These are phyloP conservation scores for Chlamydomonas urium DNA, from an alignment of 139 green algal species.

Conservation along the genomic window DNA sequence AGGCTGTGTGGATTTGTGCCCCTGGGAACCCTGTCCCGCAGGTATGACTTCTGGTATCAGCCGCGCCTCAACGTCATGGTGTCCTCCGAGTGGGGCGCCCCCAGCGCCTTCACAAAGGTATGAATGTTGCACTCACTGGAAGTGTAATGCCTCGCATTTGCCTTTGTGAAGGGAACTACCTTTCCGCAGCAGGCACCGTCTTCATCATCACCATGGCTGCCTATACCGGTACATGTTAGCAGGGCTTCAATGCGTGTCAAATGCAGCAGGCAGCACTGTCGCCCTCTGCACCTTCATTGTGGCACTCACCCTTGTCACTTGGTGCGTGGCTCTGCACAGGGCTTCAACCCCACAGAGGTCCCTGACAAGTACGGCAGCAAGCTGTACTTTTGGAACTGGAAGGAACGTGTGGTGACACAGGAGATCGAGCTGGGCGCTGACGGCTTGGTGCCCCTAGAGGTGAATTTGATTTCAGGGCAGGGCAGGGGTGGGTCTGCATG, in stretches of 20 bases:
- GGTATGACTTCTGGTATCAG: slow-evolving; percentile 63
- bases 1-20: neutral
- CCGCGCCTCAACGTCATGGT: slow-evolving; percentile 78
- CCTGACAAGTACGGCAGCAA: slow-evolving; percentile 48
- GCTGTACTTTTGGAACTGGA: slow-evolving; percentile 78
- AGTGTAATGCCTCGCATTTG: no score
- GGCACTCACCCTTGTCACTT: no score
- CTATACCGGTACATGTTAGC: no score
- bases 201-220: no score
- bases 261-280: no score
- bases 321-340: slow-evolving; percentile 29
- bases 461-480: no score
- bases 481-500: no score
- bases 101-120: slow-evolving; percentile 62
- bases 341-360: slow-evolving; percentile 66
- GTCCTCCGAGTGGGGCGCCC: slow-evolving; percentile 63
- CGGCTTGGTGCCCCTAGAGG: slow-evolving; percentile 76
- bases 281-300: no score
- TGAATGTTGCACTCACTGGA: no score
- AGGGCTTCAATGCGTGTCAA: no score
- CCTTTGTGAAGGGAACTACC: no score
- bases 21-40: neutral
- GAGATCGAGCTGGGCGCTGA: slow-evolving; percentile 65
- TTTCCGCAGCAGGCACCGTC: no score
- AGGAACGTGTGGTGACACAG: slow-evolving; percentile 46